phyloP scores from a whole-genome alignment of 306 rosid species.

The Lupinus albus region DNA sequence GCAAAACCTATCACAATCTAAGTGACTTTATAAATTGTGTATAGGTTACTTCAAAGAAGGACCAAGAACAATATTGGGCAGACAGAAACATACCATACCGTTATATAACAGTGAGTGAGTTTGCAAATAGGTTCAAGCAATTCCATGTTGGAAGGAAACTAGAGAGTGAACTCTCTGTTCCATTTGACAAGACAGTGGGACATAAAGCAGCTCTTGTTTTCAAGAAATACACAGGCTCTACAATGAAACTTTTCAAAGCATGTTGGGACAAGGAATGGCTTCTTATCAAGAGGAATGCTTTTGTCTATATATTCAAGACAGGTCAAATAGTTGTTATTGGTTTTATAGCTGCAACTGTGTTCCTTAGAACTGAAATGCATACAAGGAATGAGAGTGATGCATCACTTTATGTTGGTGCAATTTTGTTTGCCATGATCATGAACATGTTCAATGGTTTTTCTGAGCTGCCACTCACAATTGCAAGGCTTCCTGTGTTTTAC shows the following conservation, averaged over 20 bases:
- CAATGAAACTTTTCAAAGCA: slow-evolving; percentile 61
- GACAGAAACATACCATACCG: slow-evolving; percentile 57
- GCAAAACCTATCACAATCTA: no score
- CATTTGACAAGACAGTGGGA: slow-evolving; percentile 59
- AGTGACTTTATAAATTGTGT: not conserved
- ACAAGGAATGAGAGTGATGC: slow-evolving; percentile 57
- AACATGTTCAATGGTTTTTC: slow-evolving; percentile 87
- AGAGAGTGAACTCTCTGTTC: slow-evolving; percentile 50
- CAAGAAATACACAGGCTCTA: slow-evolving; percentile 53
- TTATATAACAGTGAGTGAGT: slow-evolving; percentile 64
- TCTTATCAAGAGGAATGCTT: slow-evolving; percentile 68
- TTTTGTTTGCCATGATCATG: slow-evolving; percentile 57
- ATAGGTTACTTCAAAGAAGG: slow-evolving; percentile 89
- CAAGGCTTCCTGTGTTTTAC: slow-evolving; percentile 86
- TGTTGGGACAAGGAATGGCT: slow-evolving; percentile 83
- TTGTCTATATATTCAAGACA: slow-evolving; percentile 72
- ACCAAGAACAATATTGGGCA: slow-evolving; percentile 93
- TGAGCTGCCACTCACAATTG: slow-evolving; percentile 70
- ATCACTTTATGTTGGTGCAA: slow-evolving; percentile 64
- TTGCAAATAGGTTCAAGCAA: slow-evolving; percentile 59
- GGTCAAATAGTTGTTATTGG: slow-evolving; percentile 58
- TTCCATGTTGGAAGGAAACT: slow-evolving; percentile 68
- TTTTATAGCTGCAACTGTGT: slow-evolving; percentile 61
- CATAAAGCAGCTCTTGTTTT: slow-evolving; percentile 81
- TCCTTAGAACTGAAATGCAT: slow-evolving; percentile 68